Conservation (phyloP, 2,329 filamentous ascomycete species). For the Aspergillus spinulosporus region DNA sequence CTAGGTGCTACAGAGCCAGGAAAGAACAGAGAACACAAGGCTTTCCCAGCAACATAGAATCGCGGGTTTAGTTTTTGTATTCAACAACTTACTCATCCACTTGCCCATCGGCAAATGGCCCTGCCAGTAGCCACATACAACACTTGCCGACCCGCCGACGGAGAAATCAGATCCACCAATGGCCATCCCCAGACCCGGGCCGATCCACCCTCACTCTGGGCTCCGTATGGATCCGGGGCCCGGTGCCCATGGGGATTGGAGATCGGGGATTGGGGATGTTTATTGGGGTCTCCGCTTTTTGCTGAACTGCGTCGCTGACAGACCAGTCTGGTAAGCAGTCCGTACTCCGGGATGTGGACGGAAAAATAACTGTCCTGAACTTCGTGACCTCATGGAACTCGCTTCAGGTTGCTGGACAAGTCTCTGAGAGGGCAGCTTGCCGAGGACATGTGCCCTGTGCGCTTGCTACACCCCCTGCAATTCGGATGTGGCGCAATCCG, state of each 20-base stretch:
- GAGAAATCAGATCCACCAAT: not conserved
- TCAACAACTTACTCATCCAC: not conserved
- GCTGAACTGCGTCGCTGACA: too few relatives aligned
- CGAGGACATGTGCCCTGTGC: not conserved
- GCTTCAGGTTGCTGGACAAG: too few relatives aligned
- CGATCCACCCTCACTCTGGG: not conserved
- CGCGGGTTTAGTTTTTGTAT: not conserved
- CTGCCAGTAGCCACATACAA: not conserved
- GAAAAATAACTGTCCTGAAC: not conserved
- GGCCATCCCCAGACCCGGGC: not conserved
- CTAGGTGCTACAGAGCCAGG: not conserved
- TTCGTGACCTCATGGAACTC: too few relatives aligned
- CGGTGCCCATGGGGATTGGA: not conserved
- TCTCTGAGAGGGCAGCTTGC: too few relatives aligned
- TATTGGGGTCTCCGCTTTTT: too few relatives aligned
- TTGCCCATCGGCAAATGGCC: not conserved
- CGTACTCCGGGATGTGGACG: not conserved
- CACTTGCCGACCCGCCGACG: not conserved
- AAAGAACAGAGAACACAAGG: not conserved
- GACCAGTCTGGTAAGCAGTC: not conserved
- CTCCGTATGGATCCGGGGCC: not conserved
- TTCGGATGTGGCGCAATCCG: not conserved
- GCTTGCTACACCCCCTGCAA: not conserved
- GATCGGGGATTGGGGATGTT: not conserved
- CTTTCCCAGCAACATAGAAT: not conserved